Percentiles rank a stretch among this genome's conserved stretches.
phyloP scores from a whole-genome alignment of 257 asterid genomes.

The Nicotiana undulata region DNA sequence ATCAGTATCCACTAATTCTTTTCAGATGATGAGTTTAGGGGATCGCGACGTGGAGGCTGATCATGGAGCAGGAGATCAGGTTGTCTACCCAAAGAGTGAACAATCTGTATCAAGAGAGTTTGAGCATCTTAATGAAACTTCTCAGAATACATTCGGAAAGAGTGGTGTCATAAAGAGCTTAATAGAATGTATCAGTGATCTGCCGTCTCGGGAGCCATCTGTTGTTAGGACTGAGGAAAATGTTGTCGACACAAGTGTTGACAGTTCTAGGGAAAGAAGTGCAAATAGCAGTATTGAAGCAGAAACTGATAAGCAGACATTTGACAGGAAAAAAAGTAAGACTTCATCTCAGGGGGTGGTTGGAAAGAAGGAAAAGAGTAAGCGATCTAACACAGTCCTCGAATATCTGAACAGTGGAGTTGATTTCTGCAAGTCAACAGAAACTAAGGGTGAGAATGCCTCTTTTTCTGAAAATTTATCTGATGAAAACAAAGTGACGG shows the following conservation, averaged over 20 bases:
- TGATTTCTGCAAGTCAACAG: conserved; percentile 13
- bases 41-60: conserved; percentile 7
- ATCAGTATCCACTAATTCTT: conserved; percentile 1
- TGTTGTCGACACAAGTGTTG: background rate
- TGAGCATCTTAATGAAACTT: conserved; percentile 14
- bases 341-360: background rate
- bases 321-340: conserved; percentile 10
- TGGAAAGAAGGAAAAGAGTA: background rate
- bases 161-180: conserved; percentile 8
- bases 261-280: conserved; percentile 8
- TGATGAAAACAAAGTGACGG: conserved; percentile 26
- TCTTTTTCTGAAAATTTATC: conserved; percentile 9
- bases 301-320: conserved; percentile 10
- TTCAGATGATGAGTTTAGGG: background rate
- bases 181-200: conserved; percentile 13
- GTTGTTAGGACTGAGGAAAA: conserved; percentile 1
- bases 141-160: conserved; percentile 3
- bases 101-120: background rate
- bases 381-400: background rate
- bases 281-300: background rate
- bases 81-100: conserved; percentile 12
- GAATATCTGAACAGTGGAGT: conserved; percentile 12
- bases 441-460: conserved; percentile 11
- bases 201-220: conserved; percentile 2
- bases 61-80: conserved; percentile 15